A percentile compares a stretch with the other conserved stretches of the same genome.
Evolutionary conservation across 2,329 filamentous ascomycete genomes (phyloP).

Genomic region (Colletotrichum sp.): DNA sequence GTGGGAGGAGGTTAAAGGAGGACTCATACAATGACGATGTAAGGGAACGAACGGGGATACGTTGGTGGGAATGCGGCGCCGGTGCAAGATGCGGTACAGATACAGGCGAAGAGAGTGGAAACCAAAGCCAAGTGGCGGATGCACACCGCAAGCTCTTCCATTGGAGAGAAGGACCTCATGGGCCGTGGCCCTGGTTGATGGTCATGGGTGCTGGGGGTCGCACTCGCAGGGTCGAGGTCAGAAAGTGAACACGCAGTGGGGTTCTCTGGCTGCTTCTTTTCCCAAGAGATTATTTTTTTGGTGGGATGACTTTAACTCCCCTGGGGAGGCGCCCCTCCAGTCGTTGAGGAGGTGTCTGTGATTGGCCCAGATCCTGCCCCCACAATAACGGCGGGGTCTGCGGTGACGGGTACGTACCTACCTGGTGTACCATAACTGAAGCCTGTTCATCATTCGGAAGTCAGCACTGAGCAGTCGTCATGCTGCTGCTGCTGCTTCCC

Average conservation of each 20-base stretch:
- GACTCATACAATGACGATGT: constrained; percentile 15
- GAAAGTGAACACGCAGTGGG: constrained; percentile 2
- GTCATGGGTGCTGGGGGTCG: constrained; percentile 15
- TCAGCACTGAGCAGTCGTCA: neutral
- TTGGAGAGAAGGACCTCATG: neutral
- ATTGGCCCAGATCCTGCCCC: neutral
- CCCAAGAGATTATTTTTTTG: constrained; percentile 5
- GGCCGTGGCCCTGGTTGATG: neutral
- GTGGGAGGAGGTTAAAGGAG: neutral
- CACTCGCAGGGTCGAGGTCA: constrained; percentile 7
- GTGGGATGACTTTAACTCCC: constrained; percentile 14
- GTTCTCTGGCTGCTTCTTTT: constrained; percentile 3
- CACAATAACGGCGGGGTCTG: neutral
- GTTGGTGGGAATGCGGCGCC: neutral
- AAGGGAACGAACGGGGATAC: constrained; percentile 2
- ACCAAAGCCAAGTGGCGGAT: constrained; percentile 5
- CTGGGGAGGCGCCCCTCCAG: neutral
- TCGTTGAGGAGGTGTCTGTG: constrained; percentile 3
- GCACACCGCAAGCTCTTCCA: constrained; percentile 11
- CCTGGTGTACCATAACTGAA: neutral
- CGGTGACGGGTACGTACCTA: neutral
- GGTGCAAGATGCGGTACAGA: neutral
- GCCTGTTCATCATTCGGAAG: neutral
- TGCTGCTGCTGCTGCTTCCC: neutral
- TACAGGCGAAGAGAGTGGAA: neutral